Percentiles rank a stretch among this genome's conserved stretches.
Evolutionary conservation across 768 basidiomycete species (phyloP).

Genomic region (Naganishia antarctica): DNA sequence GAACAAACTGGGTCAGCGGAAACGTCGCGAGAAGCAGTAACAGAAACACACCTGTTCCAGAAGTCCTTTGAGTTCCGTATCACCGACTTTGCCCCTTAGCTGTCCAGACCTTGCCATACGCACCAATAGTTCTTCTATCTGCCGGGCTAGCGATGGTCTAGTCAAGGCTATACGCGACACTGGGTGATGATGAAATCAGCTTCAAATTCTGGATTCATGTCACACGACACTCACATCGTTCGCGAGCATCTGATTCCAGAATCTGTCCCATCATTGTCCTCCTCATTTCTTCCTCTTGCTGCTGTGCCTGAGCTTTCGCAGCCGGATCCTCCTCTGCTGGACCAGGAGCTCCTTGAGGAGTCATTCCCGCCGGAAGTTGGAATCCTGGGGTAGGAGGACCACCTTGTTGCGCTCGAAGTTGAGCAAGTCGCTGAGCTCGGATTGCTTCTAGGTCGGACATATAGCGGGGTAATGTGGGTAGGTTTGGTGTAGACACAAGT

Average conservation of each 20-base stretch:
- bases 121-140: slow-evolving; percentile 44
- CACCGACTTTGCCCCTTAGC: slow-evolving; percentile 44
- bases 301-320: slow-evolving; percentile 31
- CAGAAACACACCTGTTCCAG: slow-evolving; percentile 41
- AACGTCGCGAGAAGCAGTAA: not conserved
- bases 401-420: slow-evolving; percentile 7
- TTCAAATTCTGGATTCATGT: too few relatives aligned
- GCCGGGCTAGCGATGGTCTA: slow-evolving; percentile 40
- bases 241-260: slow-evolving; percentile 44
- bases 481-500: not conserved
- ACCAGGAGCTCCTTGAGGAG: slow-evolving; percentile 31
- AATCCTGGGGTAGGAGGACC: slow-evolving; percentile 25
- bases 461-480: not conserved
- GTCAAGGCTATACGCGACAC: slow-evolving; percentile 48
- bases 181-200: slow-evolving; percentile 7
- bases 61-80: slow-evolving; percentile 45
- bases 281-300: slow-evolving; percentile 46
- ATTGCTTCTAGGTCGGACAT: slow-evolving; percentile 22
- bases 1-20: not conserved
- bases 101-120: slow-evolving; percentile 46
- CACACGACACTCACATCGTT: slow-evolving; percentile 41
- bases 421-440: slow-evolving; percentile 20
- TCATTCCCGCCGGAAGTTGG: slow-evolving; percentile 42
- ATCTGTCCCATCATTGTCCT: slow-evolving; percentile 45
- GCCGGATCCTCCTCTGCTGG: slow-evolving; percentile 38